These are phyloP conservation scores for Colletotrichum sp. DNA, from an alignment of 2,329 filamentous ascomycete species.

Conservation along the genomic window DNA sequence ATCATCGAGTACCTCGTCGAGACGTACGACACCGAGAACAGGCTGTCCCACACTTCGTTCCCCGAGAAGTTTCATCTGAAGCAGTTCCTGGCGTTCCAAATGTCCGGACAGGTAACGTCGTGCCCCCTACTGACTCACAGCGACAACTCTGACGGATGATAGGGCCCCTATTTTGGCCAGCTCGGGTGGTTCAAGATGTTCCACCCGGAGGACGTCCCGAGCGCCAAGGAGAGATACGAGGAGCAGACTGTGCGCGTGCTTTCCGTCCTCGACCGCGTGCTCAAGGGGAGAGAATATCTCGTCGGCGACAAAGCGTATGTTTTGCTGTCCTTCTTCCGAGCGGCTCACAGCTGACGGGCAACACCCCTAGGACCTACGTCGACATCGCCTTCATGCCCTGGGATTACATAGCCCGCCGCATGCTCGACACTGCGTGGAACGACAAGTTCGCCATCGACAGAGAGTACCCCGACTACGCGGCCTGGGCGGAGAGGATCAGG, in stretches of 20 bases:
- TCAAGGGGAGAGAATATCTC: constrained; percentile 39
- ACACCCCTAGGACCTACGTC: constrained; percentile 29
- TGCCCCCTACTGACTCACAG: no score
- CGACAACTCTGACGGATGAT: background rate
- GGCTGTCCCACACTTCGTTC: constrained; percentile 27
- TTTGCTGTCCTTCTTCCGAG: background rate
- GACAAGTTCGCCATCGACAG: constrained; percentile 31
- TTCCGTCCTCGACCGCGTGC: constrained; percentile 34
- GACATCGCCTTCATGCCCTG: constrained; percentile 38
- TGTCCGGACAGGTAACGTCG: constrained; percentile 7
- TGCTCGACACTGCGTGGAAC: constrained; percentile 23
- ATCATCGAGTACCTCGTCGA: constrained; percentile 35
- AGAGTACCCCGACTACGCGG: constrained; percentile 37
- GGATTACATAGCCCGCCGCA: constrained; percentile 19
- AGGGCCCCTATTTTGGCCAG: constrained; percentile 52
- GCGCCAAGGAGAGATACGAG: constrained; percentile 33
- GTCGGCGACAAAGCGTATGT: constrained; percentile 38
- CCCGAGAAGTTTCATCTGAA: constrained; percentile 30
- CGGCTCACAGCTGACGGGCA: background rate
- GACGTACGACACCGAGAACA: constrained; percentile 31
- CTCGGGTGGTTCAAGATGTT: constrained; percentile 36
- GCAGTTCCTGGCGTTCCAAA: constrained; percentile 9
- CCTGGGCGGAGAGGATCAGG: constrained; percentile 37
- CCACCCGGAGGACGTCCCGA: constrained; percentile 31
- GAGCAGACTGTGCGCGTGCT: constrained; percentile 33